These are phyloP conservation scores for Amoebophrya sp. DNA, from an alignment of 169 alveolate species.

Conservation along the genomic window DNA sequence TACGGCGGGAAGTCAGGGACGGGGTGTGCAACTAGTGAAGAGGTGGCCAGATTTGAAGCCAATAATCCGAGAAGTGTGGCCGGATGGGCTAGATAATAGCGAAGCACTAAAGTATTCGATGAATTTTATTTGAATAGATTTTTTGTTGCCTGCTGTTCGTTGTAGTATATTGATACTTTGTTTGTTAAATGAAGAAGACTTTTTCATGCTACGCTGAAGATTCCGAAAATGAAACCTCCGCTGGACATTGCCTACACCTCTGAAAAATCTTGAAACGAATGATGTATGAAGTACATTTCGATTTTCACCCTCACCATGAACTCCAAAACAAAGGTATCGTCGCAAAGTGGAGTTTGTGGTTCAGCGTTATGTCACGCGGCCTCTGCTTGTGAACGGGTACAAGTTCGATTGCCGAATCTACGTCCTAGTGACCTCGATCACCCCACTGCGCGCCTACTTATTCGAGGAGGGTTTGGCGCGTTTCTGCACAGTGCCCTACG, in stretches of 20 bases:
- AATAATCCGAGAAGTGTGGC: background rate
- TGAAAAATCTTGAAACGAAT: too few relatives aligned
- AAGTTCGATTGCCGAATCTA: conserved; percentile 41
- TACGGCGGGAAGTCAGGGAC: background rate
- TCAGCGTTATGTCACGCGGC: conserved; percentile 35
- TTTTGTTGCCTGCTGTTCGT: too few relatives aligned
- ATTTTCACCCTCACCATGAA: too few relatives aligned
- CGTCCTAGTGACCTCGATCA: conserved; percentile 39
- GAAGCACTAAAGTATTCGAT: too few relatives aligned
- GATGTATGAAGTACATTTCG: too few relatives aligned
- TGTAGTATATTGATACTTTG: too few relatives aligned
- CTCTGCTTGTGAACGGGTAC: conserved; percentile 41
- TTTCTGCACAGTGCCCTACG: conserved; percentile 45
- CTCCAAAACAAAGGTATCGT: background rate
- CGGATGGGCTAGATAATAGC: background rate
- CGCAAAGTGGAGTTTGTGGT: conserved; percentile 22
- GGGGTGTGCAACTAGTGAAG: background rate
- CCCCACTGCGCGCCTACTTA: conserved; percentile 37
- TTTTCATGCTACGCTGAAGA: too few relatives aligned
- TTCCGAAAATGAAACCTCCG: too few relatives aligned
- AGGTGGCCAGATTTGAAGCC: background rate
- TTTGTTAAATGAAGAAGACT: too few relatives aligned
- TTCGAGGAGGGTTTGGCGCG: conserved; percentile 46
- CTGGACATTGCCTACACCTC: too few relatives aligned
- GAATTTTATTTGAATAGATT: too few relatives aligned